phyloP scores from a whole-genome alignment of 2,329 filamentous ascomycete species.

The Penicillium sp. region DNA sequence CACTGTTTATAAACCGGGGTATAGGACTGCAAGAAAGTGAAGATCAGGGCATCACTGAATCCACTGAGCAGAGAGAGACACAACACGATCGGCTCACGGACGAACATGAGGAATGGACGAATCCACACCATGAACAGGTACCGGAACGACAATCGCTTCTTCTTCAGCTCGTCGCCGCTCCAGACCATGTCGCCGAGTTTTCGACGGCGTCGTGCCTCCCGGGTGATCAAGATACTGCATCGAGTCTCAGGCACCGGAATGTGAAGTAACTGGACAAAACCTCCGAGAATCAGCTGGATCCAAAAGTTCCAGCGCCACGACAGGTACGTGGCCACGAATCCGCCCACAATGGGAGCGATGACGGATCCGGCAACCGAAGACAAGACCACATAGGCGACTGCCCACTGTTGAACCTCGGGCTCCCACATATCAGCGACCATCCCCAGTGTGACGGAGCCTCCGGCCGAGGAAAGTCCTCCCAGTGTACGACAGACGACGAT shows the following conservation, averaged over 20 bases:
- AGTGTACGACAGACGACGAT: slow-evolving; percentile 64
- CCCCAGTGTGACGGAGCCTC: slow-evolving; percentile 59
- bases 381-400: slow-evolving; percentile 56
- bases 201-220: slow-evolving; percentile 52
- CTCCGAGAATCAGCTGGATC: slow-evolving; percentile 56
- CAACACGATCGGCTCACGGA: slow-evolving; percentile 59
- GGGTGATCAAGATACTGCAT: slow-evolving; percentile 52
- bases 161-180: slow-evolving; percentile 65
- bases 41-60: slow-evolving; percentile 60
- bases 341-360: slow-evolving; percentile 46
- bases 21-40: slow-evolving; percentile 61
- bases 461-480: slow-evolving; percentile 57
- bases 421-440: slow-evolving; percentile 60
- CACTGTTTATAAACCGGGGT: slow-evolving; percentile 55
- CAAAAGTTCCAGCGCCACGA: slow-evolving; percentile 59
- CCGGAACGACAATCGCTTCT: slow-evolving; percentile 49
- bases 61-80: slow-evolving; percentile 58
- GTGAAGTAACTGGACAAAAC: slow-evolving; percentile 47
- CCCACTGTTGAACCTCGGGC: slow-evolving; percentile 52
- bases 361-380: slow-evolving; percentile 51
- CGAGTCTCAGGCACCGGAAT: slow-evolving; percentile 53
- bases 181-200: slow-evolving; percentile 57
- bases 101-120: slow-evolving; percentile 59
- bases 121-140: slow-evolving; percentile 55
- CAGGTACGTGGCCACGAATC: slow-evolving; percentile 45